Base-by-base conservation (phyloP, 2,329 filamentous ascomycete species). In the Periconia sp. region DNA sequence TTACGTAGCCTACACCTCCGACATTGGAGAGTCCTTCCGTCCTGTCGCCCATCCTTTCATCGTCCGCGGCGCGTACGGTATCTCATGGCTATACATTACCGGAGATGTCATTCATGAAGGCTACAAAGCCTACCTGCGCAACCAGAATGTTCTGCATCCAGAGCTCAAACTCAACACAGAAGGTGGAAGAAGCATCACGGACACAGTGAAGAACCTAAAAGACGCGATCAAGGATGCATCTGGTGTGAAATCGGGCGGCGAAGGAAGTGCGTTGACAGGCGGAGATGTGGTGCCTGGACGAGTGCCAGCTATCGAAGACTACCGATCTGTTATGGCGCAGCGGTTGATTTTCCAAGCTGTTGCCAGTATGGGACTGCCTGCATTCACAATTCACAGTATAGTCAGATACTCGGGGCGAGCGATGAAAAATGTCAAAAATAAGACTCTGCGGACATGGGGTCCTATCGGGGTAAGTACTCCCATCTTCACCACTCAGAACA, bases 1-100 rank as follows among this genome's bases (percentile, higher is more conserved):
- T 62, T 99, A 99, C 65, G 91, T 99, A 35, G 94, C 94, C 43
- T 99, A 99, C 70, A 97, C 94, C 0, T 92, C 87, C 15, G 92
- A 97, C 63, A 92, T 99, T 52, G 94, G 94, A 67, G 94, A 99
- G 72, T 95, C 89, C 0, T 99, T 99, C 73, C 84, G 94, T 2
- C 94, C 94, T 0, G 81, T 99, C 26, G 92, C 92, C 4, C 92
- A 96, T 66, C 92, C 91, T 0, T 85, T 80, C 60, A 73, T 95
- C 3, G 87, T 99, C 9, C 83, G 86, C 46, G 78, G 83, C 34
- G 94, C 94, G 5, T 99, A 99, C 65, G 92, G 83, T 35, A 77
- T 99, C 29, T 95, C 89, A 2, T 97, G 94, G 94, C 78, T 88
- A 9, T 99, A 99, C 64, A 82, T 99, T 16, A 72, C 91, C 11